phyloP scores from a whole-genome alignment of 2,329 filamentous ascomycete species.

The Aspergillus quadrilineatus region DNA sequence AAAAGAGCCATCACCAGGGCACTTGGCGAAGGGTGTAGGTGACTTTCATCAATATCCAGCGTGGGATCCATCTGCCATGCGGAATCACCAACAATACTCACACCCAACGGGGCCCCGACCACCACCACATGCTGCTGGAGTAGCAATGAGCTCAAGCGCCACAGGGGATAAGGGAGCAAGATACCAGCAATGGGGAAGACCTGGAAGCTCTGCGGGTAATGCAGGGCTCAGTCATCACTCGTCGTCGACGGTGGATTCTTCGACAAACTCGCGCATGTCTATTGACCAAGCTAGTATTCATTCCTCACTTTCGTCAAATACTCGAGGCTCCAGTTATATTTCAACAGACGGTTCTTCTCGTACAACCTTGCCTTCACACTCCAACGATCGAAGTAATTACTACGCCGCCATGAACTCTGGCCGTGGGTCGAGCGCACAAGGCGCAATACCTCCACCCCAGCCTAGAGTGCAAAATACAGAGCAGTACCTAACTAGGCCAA shows the following conservation, averaged over 20 bases:
- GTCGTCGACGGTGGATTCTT: slow-evolving; percentile 56
- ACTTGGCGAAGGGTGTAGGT: slow-evolving; percentile 71
- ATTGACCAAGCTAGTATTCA: slow-evolving; percentile 66
- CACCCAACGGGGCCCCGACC: slow-evolving; percentile 63
- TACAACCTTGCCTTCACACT: slow-evolving; percentile 41
- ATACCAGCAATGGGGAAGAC: slow-evolving; percentile 73
- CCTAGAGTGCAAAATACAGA: slow-evolving; percentile 34
- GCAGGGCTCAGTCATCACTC: slow-evolving; percentile 57
- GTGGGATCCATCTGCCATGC: slow-evolving; percentile 58
- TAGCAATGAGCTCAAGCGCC: slow-evolving; percentile 69
- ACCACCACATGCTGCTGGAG: slow-evolving; percentile 53
- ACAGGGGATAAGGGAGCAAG: slow-evolving; percentile 68
- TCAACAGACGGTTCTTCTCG: slow-evolving; percentile 53
- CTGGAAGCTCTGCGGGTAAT: slow-evolving; percentile 56
- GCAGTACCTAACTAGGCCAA: slow-evolving; percentile 44
- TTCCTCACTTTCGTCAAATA: slow-evolving; percentile 59
- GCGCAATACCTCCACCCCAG: slow-evolving; percentile 29
- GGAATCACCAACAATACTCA: slow-evolving; percentile 51
- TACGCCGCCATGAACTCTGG: slow-evolving; percentile 26
- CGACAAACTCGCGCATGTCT: slow-evolving; percentile 56
- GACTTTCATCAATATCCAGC: slow-evolving; percentile 91
- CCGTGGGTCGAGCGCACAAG: slow-evolving; percentile 33
- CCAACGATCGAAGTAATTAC: slow-evolving; percentile 34
- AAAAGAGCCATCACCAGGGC: slow-evolving; percentile 76
- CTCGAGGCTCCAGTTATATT: slow-evolving; percentile 57